Evolutionary conservation across 1,284 basidiomycete species (phyloP).

Genomic region (Fomitiporia mediterranea): DNA sequence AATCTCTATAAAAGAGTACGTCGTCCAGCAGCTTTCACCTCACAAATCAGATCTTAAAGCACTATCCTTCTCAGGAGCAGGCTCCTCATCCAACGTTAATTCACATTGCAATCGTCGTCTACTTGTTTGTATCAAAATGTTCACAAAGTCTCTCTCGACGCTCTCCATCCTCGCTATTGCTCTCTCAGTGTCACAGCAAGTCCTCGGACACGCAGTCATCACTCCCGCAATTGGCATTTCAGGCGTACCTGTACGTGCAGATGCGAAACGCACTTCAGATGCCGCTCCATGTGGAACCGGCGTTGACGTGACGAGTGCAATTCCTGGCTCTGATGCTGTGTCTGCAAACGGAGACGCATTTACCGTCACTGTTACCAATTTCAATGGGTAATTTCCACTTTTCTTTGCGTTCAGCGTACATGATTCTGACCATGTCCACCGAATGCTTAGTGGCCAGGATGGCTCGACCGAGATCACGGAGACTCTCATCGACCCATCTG

Average conservation of each 20-base stretch:
- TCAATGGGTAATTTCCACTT: constrained; percentile 38
- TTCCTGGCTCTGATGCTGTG: constrained; percentile 42
- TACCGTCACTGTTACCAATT: constrained; percentile 41
- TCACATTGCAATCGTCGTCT: too few species aligned
- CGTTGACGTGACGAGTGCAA: constrained; percentile 36
- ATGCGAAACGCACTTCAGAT: constrained; percentile 43
- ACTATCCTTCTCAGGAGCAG: not conserved
- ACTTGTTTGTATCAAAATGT: too few species aligned
- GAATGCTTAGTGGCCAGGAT: constrained; percentile 39
- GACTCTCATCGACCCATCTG: constrained; percentile 36
- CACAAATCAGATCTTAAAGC: too few species aligned
- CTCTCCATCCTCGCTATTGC: constrained; percentile 9
- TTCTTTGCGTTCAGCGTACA: not conserved
- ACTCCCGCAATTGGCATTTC: constrained; percentile 44
- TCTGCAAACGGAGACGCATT: constrained; percentile 40
- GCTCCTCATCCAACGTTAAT: too few species aligned
- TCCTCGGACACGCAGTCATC: constrained; percentile 42
- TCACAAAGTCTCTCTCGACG: constrained; percentile 5
- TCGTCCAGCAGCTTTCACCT: too few species aligned
- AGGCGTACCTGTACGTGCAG: constrained; percentile 35
- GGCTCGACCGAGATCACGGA: constrained; percentile 44
- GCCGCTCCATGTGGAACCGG: constrained; percentile 40
- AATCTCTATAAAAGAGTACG: too few species aligned
- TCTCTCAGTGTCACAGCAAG: constrained; percentile 33
- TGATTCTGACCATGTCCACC: not conserved